Conservation (phyloP, 2,329 filamentous ascomycete species). For the Chlorencoelia australis region DNA sequence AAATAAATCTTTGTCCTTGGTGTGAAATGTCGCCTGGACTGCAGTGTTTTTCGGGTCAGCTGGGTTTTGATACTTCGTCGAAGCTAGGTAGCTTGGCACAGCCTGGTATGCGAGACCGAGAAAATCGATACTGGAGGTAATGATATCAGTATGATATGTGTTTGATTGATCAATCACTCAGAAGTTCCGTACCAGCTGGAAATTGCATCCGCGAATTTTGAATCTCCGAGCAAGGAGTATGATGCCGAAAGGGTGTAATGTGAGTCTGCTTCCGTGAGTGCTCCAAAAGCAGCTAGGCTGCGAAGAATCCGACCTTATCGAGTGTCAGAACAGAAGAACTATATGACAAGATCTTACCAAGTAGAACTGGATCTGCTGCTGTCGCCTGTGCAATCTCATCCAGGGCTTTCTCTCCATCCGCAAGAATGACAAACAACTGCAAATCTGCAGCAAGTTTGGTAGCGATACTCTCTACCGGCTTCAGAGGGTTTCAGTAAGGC, state of each 20-base stretch:
- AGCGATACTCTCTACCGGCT: neutral
- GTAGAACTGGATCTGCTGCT: neutral
- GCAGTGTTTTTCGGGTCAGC: neutral
- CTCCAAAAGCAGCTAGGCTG: neutral
- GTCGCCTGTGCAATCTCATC: neutral
- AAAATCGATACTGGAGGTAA: neutral
- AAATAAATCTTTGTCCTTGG: neutral
- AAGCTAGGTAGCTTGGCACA: neutral
- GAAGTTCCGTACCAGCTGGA: too few relatives aligned
- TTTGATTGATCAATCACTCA: too few relatives aligned
- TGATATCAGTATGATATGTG: too few relatives aligned
- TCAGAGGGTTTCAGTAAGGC: too few relatives aligned
- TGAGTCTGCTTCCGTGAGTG: neutral
- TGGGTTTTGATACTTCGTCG: neutral
- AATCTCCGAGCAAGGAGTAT: neutral
- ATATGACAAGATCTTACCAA: neutral
- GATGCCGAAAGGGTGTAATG: neutral
- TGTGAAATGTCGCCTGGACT: neutral
- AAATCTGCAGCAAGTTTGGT: constrained; percentile 22
- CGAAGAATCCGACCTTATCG: neutral
- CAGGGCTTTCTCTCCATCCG: neutral
- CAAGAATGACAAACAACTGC: neutral
- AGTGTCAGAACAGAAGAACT: neutral
- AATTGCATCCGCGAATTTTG: neutral
- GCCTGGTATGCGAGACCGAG: neutral